Conservation (phyloP, 306 rosid genomes). For the Vicia villosa region DNA sequence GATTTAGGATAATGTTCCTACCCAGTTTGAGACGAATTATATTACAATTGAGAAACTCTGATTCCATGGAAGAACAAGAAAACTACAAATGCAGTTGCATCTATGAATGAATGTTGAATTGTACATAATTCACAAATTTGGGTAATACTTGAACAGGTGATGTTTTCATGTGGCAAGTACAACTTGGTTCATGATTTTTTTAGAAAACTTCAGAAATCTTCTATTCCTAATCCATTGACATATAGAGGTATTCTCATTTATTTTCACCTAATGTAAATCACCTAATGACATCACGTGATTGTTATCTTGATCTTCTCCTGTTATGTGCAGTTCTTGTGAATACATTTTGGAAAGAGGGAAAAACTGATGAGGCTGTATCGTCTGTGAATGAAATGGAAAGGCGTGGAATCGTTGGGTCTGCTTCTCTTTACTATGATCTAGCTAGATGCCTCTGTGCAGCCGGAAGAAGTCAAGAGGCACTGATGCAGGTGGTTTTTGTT, state of each 20-base stretch:
- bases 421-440: conserved; percentile 90
- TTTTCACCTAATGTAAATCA: conserved; percentile 33
- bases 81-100: conserved; percentile 21
- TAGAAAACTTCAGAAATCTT: conserved; percentile 77
- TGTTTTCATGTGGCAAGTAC: conserved; percentile 90
- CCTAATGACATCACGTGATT: conserved; percentile 11
- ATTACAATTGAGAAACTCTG: not conserved
- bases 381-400: conserved; percentile 81
- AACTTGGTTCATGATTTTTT: conserved; percentile 93
- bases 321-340: conserved; percentile 73
- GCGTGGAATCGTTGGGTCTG: conserved; percentile 93
- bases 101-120: conserved; percentile 6
- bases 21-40: conserved; percentile 20
- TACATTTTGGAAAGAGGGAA: conserved; percentile 84
- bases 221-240: conserved; percentile 79
- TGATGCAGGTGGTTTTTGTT: conserved; percentile 68
- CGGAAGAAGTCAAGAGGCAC: conserved; percentile 88
- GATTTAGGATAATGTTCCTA: conserved; percentile 4
- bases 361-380: conserved; percentile 72
- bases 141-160: conserved; percentile 67
- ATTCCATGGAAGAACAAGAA: conserved; percentile 23
- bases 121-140: conserved; percentile 29
- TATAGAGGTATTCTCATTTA: conserved; percentile 70
- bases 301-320: conserved; percentile 43
- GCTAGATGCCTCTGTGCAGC: conserved; percentile 94